Evolutionary conservation across 352 stramenopile genomes (phyloP).

Genomic region (Globisporangium cylindrosporum): DNA sequence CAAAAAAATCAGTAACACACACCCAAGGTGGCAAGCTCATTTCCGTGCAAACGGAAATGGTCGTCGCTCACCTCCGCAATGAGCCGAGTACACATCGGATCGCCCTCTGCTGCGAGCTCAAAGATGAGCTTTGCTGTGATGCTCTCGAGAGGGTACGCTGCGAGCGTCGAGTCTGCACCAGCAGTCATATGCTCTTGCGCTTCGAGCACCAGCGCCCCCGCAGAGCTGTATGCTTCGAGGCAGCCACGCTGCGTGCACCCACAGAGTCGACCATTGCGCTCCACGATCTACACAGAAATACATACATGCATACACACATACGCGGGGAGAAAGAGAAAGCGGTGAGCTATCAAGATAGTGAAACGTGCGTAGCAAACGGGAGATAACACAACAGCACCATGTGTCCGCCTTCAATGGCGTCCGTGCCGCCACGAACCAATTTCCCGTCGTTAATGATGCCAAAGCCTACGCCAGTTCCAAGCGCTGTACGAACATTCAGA

Average conservation of each 20-base stretch:
- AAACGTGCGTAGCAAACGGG: no score
- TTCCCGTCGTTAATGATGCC: slow-evolving; percentile 61
- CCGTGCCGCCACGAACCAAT: slow-evolving; percentile 63
- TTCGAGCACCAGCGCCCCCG: slow-evolving; percentile 57
- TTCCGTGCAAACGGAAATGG: background rate
- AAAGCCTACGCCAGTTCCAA: slow-evolving; percentile 75
- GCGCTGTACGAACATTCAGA: slow-evolving; percentile 27
- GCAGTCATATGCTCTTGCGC: slow-evolving; percentile 61
- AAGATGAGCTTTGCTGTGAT: slow-evolving; percentile 80
- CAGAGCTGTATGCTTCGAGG: slow-evolving; percentile 78
- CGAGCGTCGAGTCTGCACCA: slow-evolving; percentile 51
- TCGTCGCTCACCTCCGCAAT: slow-evolving; percentile 53
- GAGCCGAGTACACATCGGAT: slow-evolving; percentile 63
- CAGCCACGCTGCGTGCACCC: slow-evolving; percentile 74
- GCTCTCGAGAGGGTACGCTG: slow-evolving; percentile 32
- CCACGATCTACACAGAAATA: slow-evolving; percentile 57
- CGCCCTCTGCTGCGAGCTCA: slow-evolving; percentile 55
- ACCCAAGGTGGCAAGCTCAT: background rate
- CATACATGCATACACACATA: background rate
- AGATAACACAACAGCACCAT: slow-evolving; percentile 33
- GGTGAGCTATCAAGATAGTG: no score
- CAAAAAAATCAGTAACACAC: background rate
- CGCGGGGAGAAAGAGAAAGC: no score
- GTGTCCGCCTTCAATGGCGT: slow-evolving; percentile 77
- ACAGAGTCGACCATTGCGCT: slow-evolving; percentile 73